Conservation (phyloP, 1,284 basidiomycete species). For the Leccinum pachyderme region DNA sequence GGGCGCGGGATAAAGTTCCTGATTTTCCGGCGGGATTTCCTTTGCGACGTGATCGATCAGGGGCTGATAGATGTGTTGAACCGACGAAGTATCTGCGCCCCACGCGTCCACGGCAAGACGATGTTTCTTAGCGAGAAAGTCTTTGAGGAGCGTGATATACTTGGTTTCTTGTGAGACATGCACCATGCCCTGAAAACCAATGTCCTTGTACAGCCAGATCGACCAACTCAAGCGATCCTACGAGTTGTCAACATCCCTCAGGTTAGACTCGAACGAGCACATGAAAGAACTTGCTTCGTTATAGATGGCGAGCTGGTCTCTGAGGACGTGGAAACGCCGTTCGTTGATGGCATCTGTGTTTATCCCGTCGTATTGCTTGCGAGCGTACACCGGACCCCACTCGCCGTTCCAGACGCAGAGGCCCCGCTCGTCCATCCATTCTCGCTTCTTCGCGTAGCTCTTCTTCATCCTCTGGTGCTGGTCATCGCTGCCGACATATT, state of each 20-base stretch:
- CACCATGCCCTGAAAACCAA: constrained; percentile 84
- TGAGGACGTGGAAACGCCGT: constrained; percentile 61
- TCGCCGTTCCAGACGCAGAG: constrained; percentile 78
- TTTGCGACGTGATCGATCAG: constrained; percentile 52
- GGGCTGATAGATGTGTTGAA: constrained; percentile 55
- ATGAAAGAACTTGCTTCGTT: constrained; percentile 43
- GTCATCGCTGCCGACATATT: constrained; percentile 50
- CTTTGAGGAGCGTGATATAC: constrained; percentile 62
- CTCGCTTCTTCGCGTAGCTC: constrained; percentile 64
- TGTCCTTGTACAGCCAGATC: constrained; percentile 86
- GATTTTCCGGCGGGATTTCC: constrained; percentile 44
- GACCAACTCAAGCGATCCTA: constrained; percentile 74
- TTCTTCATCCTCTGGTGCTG: constrained; percentile 52
- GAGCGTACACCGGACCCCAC: constrained; percentile 69
- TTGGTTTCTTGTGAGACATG: constrained; percentile 65
- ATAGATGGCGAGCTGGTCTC: constrained; percentile 75
- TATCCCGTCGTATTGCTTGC: constrained; percentile 55
- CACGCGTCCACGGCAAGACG: constrained; percentile 63
- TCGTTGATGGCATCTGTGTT: constrained; percentile 64
- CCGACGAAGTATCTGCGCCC: constrained; percentile 53
- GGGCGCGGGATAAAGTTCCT: constrained; percentile 48
- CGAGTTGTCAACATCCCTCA: background rate
- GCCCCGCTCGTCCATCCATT: constrained; percentile 64
- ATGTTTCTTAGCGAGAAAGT: constrained; percentile 65
- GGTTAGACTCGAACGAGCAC: background rate